Base-by-base conservation (phyloP, 2,329 filamentous ascomycete genomes). In the Ophiostoma australiae region DNA sequence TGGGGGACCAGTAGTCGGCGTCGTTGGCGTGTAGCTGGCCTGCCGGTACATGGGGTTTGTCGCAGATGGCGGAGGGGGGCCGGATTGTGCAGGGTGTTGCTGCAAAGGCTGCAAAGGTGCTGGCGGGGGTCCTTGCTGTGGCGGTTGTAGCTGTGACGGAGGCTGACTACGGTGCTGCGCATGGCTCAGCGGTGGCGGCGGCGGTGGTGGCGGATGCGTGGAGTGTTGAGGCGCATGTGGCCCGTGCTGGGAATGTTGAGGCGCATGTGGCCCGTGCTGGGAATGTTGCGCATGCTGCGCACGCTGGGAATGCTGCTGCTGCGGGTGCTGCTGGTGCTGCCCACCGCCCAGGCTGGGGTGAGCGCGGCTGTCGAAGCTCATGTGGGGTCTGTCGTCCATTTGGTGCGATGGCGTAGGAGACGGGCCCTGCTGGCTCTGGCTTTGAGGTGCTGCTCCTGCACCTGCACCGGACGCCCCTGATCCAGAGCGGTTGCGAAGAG, bases 11-110 rank as follows among this genome's bases (percentile, higher is more conserved):
- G 66, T 13, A 31, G 67, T 13, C 44, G 67, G 41, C 37, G 67
- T 48, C 1, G 44, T 13, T 37, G 44, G 41, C 31, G 80, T 78
- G 69, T 80, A 83, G 74, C 78, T 81, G 20, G 80, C 77, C 69
- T 78, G 76, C 55, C 83, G 78, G 73, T 83, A 84, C 63, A 66
- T 66, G 7, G 63, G 2, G 13, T n/a, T 66, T 33, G 33, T 65
- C 33, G 31, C 33, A 17, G 63, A 72, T 77, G 76, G 72, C 3
- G 67, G 23, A 33, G 41, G 11, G 15, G 41, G 20, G 2, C 82
- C 44, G 82, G 83, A 69, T 80, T 63, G 52, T 35, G 27, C n/a
- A 74, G 83, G 82, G 77, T 83, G 80, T 72, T 78, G 79, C 8
- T 66, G 63, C 20, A 23, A 11, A 10, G 61, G 63, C 20, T 39